A percentile compares a stretch with the other conserved stretches of the same genome.
phyloP scores from a whole-genome alignment of 768 basidiomycete species.

The Pluteus cervinus region DNA sequence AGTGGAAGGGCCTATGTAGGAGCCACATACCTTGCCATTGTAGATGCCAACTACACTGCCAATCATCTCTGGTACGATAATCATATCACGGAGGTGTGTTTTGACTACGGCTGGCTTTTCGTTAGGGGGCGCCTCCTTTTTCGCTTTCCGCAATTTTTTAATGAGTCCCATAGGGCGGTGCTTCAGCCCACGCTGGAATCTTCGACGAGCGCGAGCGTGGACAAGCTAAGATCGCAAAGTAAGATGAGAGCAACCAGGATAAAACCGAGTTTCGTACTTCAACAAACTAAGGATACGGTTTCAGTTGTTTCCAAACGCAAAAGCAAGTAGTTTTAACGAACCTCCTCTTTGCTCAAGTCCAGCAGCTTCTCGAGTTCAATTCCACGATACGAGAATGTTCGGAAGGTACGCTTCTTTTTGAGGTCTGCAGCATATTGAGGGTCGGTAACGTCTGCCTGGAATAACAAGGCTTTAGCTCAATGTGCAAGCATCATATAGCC shows the following conservation, averaged over 20 bases:
- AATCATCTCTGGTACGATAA: constrained; percentile 99
- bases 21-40: constrained; percentile 78
- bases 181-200: constrained; percentile 99
- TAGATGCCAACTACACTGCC: constrained; percentile 97
- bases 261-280: constrained; percentile 48
- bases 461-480: too few species aligned
- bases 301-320: not conserved
- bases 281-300: constrained; percentile 48
- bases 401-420: constrained; percentile 99
- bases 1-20: not conserved
- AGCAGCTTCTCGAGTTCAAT: constrained; percentile 97
- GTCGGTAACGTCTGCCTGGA: constrained; percentile 88
- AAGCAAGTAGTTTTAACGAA: constrained; percentile 32
- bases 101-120: constrained; percentile 99
- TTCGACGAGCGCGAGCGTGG: constrained; percentile 95
- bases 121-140: constrained; percentile 98
- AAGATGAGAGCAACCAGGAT: constrained; percentile 3
- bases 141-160: constrained; percentile 99
- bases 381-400: constrained; percentile 98
- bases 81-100: constrained; percentile 99
- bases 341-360: constrained; percentile 93
- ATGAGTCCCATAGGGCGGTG: constrained; percentile 97
- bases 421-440: constrained; percentile 91
- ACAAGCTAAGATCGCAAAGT: constrained; percentile 58
- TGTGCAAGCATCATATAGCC: too few species aligned